Conservation (phyloP, 202 grass and related monocot species). For the Carex arenaria region DNA sequence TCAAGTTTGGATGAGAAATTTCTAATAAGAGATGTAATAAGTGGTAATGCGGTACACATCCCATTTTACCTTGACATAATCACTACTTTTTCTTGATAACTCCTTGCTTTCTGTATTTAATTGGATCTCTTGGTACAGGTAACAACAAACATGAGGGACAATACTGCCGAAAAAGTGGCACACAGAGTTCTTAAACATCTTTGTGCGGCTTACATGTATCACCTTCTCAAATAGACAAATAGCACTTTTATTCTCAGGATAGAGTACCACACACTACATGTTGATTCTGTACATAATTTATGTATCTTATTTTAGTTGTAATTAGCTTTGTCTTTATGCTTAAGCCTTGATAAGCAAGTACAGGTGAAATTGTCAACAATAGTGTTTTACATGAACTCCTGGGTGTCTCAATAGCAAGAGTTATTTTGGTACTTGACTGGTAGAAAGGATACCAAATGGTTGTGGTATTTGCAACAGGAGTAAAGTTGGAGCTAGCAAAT, state of each 20-base stretch:
- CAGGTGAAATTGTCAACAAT: neutral
- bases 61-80: neutral
- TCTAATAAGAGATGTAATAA: neutral
- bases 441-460: neutral
- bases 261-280: neutral
- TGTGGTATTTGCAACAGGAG: neutral
- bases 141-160: constrained; percentile 97
- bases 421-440: neutral
- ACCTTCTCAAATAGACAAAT: neutral
- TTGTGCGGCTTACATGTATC: constrained; percentile 83
- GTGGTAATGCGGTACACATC: neutral
- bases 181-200: constrained; percentile 78
- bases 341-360: neutral
- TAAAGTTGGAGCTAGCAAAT: too few species aligned
- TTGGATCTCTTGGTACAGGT: constrained; percentile 36
- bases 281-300: neutral
- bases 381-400: neutral
- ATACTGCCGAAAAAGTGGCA: constrained; percentile 77
- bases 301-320: neutral
- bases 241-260: neutral
- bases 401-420: neutral
- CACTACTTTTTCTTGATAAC: neutral
- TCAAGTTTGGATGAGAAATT: neutral
- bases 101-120: neutral
- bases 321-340: neutral